Base-by-base conservation (phyloP, 192 early-diverging fungal species). In the Coemansia asiatica region DNA sequence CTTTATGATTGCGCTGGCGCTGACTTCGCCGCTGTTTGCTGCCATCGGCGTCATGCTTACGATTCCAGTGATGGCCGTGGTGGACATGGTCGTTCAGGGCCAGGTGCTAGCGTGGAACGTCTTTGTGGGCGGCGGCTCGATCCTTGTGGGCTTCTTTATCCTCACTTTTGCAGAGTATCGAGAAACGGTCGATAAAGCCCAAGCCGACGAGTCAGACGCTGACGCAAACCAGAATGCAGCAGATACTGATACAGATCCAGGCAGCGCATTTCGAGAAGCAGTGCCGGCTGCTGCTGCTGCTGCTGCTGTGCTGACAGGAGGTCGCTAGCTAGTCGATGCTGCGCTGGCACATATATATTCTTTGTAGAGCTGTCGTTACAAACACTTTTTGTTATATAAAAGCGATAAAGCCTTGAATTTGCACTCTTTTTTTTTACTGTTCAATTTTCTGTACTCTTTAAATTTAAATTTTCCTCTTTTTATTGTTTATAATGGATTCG, bases 21-120 rank as follows among this genome's bases (percentile, higher is more conserved):
- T 92, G 50, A 89, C 87, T 5, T 88, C 78, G 28, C 84, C 85
- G 25, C 71, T 88, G 26, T 90, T 92, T 85, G 92, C 91, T 0
- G 83, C 91, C 50, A 82, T 92, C 22, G 92, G 91, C 23, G 83
- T 90, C 22, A 90, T 94, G 90, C 82, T 91, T 38, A 93, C 91
- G 8, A 88, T 91, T 31, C 91, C 91, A 3, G 69, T 81, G 23
- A 89, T 91, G 51, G 88, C 90, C 10, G 64, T 84, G 7, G 73
- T 80, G 4, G 88, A 89, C 60, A 75, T 88, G 67, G 31, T 75
- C 8, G 63, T 83, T 21, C 83, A 82, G 54, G 81, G 83, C 53
- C 66, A 79, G 9, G 68, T 79, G 62, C 74, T 87, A 22, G 71
- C 82, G 7, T 76, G 74, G 69, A 84, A 81, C 33, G 81, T 84